phyloP scores from a whole-genome alignment of 2,329 filamentous ascomycete genomes.

The Lecanicillium sp. region DNA sequence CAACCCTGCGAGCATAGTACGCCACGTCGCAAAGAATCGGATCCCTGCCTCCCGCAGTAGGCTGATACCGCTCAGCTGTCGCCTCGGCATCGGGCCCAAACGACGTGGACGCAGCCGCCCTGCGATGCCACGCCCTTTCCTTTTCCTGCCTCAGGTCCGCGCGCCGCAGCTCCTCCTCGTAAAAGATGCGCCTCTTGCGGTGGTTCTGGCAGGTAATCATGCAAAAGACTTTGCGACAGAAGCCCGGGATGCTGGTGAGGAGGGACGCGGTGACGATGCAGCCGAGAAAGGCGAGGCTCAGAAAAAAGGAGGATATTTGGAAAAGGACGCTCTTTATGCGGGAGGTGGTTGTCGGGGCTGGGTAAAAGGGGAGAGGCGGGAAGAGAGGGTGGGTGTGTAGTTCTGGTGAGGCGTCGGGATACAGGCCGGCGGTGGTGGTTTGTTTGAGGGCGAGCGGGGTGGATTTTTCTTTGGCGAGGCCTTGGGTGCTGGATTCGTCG shows the following conservation, averaged over 20 bases:
- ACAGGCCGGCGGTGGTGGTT: neutral
- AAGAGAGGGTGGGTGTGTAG: constrained; percentile 3
- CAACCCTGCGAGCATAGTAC: constrained; percentile 83
- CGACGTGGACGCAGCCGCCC: constrained; percentile 24
- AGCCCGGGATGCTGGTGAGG: constrained; percentile 54
- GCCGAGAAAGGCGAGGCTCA: constrained; percentile 70
- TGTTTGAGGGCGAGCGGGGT: too few relatives aligned
- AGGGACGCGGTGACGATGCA: constrained; percentile 69
- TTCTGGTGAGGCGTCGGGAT: neutral
- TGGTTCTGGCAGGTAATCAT: constrained; percentile 53
- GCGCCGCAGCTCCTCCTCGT: constrained; percentile 61
- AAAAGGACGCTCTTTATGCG: constrained; percentile 60
- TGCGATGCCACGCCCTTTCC: constrained; percentile 54
- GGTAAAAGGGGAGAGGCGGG: constrained; percentile 56
- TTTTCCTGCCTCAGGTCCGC: constrained; percentile 47
- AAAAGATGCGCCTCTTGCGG: constrained; percentile 57
- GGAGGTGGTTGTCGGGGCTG: constrained; percentile 61
- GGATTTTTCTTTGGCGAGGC: too few relatives aligned
- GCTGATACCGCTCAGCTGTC: constrained; percentile 52
- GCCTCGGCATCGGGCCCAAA: constrained; percentile 33
- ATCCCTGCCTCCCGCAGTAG: constrained; percentile 75
- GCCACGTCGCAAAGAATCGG: constrained; percentile 68
- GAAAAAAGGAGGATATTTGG: constrained; percentile 59
- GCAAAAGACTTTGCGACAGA: constrained; percentile 40
- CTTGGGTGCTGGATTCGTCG: too few relatives aligned